Evolutionary conservation across 441 rosid genomes (phyloP).

Genomic region (Kokia cookei): DNA sequence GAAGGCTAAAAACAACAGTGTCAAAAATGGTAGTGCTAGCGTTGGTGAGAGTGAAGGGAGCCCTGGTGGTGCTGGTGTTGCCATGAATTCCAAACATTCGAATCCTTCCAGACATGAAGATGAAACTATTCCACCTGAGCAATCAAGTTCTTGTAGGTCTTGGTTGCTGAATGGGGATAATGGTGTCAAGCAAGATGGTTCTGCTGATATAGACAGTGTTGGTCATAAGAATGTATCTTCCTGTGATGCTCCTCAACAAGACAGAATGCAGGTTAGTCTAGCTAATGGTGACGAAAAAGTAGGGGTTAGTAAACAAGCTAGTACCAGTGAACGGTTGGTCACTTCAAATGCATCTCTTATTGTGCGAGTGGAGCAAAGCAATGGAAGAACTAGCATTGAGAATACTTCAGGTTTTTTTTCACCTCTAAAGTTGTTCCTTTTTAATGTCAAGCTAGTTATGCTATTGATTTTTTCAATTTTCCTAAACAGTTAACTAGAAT

Average conservation of each 20-base stretch:
- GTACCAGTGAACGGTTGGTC: slow-evolving; percentile 40
- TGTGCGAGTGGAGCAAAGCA: slow-evolving; percentile 49
- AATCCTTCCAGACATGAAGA: slow-evolving; percentile 57
- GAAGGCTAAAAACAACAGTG: slow-evolving; percentile 50
- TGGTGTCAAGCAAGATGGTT: slow-evolving; percentile 45
- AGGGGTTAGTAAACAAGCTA: slow-evolving; percentile 45
- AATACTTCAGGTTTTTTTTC: slow-evolving; percentile 47
- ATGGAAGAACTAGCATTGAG: slow-evolving; percentile 51
- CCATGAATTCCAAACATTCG: slow-evolving; percentile 41
- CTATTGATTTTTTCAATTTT: slow-evolving; percentile 8
- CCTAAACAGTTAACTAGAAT: slow-evolving; percentile 14
- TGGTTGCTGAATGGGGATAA: slow-evolving; percentile 53
- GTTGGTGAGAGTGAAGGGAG: slow-evolving; percentile 57
- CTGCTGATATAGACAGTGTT: slow-evolving; percentile 34
- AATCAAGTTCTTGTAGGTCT: slow-evolving; percentile 54
- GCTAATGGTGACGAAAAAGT: slow-evolving; percentile 47
- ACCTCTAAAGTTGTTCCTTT: slow-evolving; percentile 10
- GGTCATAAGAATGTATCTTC: slow-evolving; percentile 35
- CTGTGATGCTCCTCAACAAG: slow-evolving; percentile 38
- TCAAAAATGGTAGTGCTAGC: slow-evolving; percentile 33
- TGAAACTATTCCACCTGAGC: slow-evolving; percentile 48
- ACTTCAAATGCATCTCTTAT: slow-evolving; percentile 34
- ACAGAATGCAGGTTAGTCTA: slow-evolving; percentile 36
- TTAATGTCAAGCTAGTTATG: slow-evolving; percentile 1
- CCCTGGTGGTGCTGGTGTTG: slow-evolving; percentile 37